Evolutionary conservation across 2,329 filamentous ascomycete species (phyloP), one percentile per base, ranked within the genome.

Genomic region (Arthrinium puccinioides): DNA sequence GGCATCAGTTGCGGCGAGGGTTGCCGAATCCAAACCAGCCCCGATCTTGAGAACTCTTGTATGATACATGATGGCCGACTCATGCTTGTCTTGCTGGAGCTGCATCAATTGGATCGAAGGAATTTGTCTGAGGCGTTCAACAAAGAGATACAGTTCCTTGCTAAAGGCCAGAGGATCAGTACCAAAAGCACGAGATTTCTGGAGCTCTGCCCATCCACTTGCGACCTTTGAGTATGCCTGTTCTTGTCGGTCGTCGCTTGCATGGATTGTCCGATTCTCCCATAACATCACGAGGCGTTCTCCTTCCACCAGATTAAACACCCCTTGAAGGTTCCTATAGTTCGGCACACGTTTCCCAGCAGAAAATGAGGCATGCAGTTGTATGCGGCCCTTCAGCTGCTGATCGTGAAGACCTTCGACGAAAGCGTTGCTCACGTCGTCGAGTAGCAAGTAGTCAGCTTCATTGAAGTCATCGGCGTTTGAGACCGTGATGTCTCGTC

Each of bases 261-360:
- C 67, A n/a, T 35, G 47, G 1, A 66, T 42, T 5, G 38, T 45
- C 11, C 51, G 56, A 28, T 33, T 51, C 15, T 70, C 64, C 64
- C 65, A 75, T 3, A 61, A 49, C 50, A 70, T 62, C 2, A 70
- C 59, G 16, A 78, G 51, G 15, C 60, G 58, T 48, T 81, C 76
- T 7, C 76, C 76, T 47, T 82, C 76, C 2, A 67, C 55, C 44
- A 79, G 72, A 11, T 60, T 66, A 42, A 62, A 67, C 3, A 76
- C 64, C 1, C 74, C 72, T n/a, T 62, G 56, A 1, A 82, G 64
- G 4, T 74, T 73, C 26, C 72, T 67, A 39, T 61, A 55, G 34
- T 54, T 55, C 6, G 55, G 46, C 3, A 44, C 36, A 3, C 52
- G 49, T 1, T 51, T 42, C 11, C 52, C 53, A 21, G 64, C 63